These are phyloP conservation scores for Aspergillus diversus DNA, from an alignment of 495 filamentous ascomycete genomes.

Conservation along the genomic window DNA sequence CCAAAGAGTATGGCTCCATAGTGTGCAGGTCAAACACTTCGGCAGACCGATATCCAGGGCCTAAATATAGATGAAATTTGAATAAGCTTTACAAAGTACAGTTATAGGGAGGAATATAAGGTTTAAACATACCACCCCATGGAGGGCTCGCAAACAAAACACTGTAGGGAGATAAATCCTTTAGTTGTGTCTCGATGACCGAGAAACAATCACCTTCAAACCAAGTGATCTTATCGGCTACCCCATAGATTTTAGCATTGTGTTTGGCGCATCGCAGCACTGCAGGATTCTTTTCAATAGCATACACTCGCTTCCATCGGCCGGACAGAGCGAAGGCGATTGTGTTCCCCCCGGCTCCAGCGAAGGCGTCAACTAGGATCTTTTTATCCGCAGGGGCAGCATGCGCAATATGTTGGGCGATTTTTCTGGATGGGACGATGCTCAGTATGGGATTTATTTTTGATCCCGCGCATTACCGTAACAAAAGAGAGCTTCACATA, in stretches of 20 bases:
- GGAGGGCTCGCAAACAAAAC: slow-evolving; percentile 90
- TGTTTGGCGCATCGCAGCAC: slow-evolving; percentile 87
- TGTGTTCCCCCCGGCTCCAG: slow-evolving; percentile 90
- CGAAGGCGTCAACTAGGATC: slow-evolving; percentile 83
- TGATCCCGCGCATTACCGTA: background rate
- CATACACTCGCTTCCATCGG: slow-evolving; percentile 79
- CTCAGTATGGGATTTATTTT: background rate
- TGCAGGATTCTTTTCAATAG: slow-evolving; percentile 78
- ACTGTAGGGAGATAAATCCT: slow-evolving; percentile 55
- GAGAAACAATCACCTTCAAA: slow-evolving; percentile 82
- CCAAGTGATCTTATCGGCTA: slow-evolving; percentile 78
- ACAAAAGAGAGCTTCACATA: slow-evolving; percentile 41
- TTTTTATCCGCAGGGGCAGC: slow-evolving; percentile 54
- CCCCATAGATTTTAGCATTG: slow-evolving; percentile 88
- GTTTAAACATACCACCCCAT: slow-evolving; percentile 75
- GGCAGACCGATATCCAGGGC: slow-evolving; percentile 76
- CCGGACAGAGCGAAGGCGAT: slow-evolving; percentile 86
- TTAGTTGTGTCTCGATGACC: slow-evolving; percentile 53
- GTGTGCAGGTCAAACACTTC: slow-evolving; percentile 80
- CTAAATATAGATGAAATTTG: slow-evolving; percentile 32
- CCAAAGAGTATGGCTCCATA: slow-evolving; percentile 85
- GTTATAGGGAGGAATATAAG: background rate
- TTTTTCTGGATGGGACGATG: slow-evolving; percentile 57
- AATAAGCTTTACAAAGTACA: too few relatives aligned
- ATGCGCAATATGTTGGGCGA: slow-evolving; percentile 71